These are phyloP conservation scores for Sarcomyxa edulis DNA, from an alignment of 768 basidiomycete species.

Conservation along the genomic window DNA sequence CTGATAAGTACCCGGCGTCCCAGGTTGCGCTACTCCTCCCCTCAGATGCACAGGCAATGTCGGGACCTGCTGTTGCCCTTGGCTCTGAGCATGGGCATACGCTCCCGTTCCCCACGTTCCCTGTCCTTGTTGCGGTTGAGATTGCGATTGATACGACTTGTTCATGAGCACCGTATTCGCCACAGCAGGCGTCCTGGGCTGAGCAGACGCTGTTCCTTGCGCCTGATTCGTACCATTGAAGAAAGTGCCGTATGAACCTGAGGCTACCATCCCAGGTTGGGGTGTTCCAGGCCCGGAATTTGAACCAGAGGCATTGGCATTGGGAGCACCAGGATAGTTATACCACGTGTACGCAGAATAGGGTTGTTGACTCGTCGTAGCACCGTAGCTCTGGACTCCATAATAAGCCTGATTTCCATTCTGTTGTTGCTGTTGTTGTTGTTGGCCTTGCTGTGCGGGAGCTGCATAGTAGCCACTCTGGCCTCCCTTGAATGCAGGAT, in stretches of 20 bases:
- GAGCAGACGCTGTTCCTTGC: conserved; percentile 22
- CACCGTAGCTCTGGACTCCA: conserved; percentile 4
- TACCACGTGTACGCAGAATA: conserved; percentile 12
- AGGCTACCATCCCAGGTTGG: conserved; percentile 25
- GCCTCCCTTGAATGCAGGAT: conserved; percentile 9
- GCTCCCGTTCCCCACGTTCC: neutral
- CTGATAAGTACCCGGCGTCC: conserved; percentile 3
- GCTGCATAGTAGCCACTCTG: conserved; percentile 7
- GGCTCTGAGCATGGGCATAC: too few relatives aligned
- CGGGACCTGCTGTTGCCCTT: too few relatives aligned
- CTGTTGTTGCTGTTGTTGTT: conserved; percentile 1
- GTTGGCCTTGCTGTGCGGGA: conserved; percentile 3
- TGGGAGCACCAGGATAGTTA: conserved; percentile 8
- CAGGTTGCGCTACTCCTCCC: conserved; percentile 8
- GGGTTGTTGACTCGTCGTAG: conserved; percentile 8
- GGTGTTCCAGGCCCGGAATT: conserved; percentile 35
- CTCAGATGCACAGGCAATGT: conserved; percentile 25
- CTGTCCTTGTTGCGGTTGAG: conserved; percentile 3
- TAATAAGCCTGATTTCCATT: conserved; percentile 8
- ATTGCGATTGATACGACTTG: conserved; percentile 6
- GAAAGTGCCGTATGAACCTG: conserved; percentile 22
- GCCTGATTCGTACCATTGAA: conserved; percentile 21
- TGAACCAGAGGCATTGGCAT: conserved; percentile 8
- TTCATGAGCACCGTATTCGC: conserved; percentile 42
- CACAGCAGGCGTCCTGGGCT: conserved; percentile 34